Evolutionary conservation across 164 flowering plant genomes (phyloP), one percentile per base, ranked within the genome.

Genomic region (Warburgia ugandensis): DNA sequence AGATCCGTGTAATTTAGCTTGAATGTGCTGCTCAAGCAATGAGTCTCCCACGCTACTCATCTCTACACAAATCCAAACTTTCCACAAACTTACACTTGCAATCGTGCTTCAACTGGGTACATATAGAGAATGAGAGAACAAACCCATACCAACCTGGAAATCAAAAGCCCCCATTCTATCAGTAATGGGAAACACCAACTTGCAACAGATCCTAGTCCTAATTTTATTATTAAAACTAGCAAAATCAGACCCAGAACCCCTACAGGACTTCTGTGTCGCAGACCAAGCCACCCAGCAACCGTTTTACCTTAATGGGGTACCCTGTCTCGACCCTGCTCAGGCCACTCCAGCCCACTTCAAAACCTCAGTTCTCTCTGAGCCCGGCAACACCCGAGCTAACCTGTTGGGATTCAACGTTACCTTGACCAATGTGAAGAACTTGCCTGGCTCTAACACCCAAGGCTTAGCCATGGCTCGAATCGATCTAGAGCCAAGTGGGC

Each of bases 371-470:
- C 66, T 86, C 3, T 61, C 85, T 29, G 65, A 61, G 13, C 66
- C 75, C 0, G 85, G 83, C 3, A 54, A 73, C 68, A 67, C 75
- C 0, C 7, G 22, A 0, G 61, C 55, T 21, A 80, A 71, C 49
- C 61, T 4, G 5, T 79, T 72, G 20, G 83, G 80, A 1, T 81
- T 77, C 75, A 79, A 54, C 13, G 68, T 75, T 45, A 77, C 80
- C 10, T 60, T 72, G 11, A 68, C 86, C 28, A 70, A 44, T 37
- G 55, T 55, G 1, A 41, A n/a, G 1, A 79, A 76, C 62, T 36
- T 83, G 27, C 89, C 86, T 0, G 86, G 91, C n/a, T 33, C 76
- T 28, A 78, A 81, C 73, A 81, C 92, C 1, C 61, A 72, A 68
- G 86, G 92, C 56, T 61, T 86, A 16, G 50, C 72, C 57, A 62